Percentiles rank a stretch among this genome's conserved stretches.
phyloP scores from a whole-genome alignment of 805 yeast species.

The Naumovozyma dairenensis region DNA sequence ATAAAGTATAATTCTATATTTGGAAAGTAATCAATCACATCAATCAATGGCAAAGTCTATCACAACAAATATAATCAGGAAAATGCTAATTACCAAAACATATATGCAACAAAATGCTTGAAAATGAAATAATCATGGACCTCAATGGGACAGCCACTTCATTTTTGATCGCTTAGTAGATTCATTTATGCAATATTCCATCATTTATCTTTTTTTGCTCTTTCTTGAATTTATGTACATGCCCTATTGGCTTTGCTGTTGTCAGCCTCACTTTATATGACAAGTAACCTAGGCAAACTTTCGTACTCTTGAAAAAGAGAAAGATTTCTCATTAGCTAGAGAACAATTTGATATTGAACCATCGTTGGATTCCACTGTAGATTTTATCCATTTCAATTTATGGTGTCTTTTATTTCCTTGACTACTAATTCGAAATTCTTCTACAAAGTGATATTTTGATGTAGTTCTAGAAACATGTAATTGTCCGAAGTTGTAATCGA shows the following conservation, averaged over 20 bases:
- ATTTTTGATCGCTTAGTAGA: no score
- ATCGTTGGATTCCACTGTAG: constrained; percentile 48
- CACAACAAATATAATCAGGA: no score
- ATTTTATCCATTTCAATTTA: constrained; percentile 61
- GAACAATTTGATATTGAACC: constrained; percentile 47
- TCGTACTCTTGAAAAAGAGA: constrained; percentile 60
- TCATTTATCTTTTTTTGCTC: no score
- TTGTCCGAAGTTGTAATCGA: constrained; percentile 41
- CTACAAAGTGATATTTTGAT: constrained; percentile 51
- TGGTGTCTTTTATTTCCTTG: constrained; percentile 58
- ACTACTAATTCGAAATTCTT: constrained; percentile 48
- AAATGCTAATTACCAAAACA: no score
- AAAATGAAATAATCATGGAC: no score
- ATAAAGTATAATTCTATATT: no score
- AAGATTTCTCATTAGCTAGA: constrained; percentile 65
- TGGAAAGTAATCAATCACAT: no score
- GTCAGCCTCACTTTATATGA: no score
- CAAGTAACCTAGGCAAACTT: constrained; percentile 20
- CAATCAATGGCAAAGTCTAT: no score
- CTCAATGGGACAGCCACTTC: no score
- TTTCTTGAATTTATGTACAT: neutral
- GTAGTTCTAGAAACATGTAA: constrained; percentile 50
- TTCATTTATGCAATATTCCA: no score
- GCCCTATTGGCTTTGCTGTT: neutral
- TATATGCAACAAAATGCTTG: no score